phyloP scores from a whole-genome alignment of 2,329 filamentous ascomycete genomes.

The Ceratocystis destructans region DNA sequence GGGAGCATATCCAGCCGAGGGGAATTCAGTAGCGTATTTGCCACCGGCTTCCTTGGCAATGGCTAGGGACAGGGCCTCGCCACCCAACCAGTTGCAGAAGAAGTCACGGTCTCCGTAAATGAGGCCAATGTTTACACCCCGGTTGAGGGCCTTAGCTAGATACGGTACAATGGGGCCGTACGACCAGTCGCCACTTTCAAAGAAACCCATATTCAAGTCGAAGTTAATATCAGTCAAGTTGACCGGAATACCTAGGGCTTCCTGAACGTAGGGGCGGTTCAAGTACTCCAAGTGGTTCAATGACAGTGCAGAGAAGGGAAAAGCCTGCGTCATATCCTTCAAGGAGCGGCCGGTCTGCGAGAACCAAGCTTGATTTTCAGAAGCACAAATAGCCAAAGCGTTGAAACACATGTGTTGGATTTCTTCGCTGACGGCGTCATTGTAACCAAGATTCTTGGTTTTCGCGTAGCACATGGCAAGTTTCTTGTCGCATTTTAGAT shows the following conservation, averaged over 20 bases:
- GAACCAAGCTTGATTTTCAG: not conserved
- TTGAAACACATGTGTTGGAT: constrained; percentile 22
- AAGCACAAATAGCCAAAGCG: constrained; percentile 19
- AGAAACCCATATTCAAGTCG: constrained; percentile 46
- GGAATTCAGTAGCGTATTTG: constrained; percentile 42
- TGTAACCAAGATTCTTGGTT: constrained; percentile 29
- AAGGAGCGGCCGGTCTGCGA: constrained; percentile 36
- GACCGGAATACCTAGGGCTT: constrained; percentile 47
- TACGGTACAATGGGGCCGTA: constrained; percentile 24
- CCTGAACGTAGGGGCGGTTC: constrained; percentile 42
- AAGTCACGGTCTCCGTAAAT: constrained; percentile 55
- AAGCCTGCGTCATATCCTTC: constrained; percentile 47
- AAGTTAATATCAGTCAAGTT: constrained; percentile 49
- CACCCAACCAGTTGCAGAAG: constrained; percentile 58
- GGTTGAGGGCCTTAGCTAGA: constrained; percentile 45
- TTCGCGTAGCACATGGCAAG: constrained; percentile 22
- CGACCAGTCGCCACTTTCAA: constrained; percentile 9
- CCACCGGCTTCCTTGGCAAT: constrained; percentile 38
- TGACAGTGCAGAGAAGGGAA: constrained; percentile 48
- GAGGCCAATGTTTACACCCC: constrained; percentile 54
- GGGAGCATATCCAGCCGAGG: constrained; percentile 54
- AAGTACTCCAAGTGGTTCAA: constrained; percentile 50
- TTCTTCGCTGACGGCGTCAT: constrained; percentile 27
- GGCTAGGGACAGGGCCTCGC: constrained; percentile 54
- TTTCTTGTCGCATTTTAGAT: not conserved